These are phyloP conservation scores for Juglanconis sp. DNA, from an alignment of 2,329 filamentous ascomycete species.

Conservation along the genomic window DNA sequence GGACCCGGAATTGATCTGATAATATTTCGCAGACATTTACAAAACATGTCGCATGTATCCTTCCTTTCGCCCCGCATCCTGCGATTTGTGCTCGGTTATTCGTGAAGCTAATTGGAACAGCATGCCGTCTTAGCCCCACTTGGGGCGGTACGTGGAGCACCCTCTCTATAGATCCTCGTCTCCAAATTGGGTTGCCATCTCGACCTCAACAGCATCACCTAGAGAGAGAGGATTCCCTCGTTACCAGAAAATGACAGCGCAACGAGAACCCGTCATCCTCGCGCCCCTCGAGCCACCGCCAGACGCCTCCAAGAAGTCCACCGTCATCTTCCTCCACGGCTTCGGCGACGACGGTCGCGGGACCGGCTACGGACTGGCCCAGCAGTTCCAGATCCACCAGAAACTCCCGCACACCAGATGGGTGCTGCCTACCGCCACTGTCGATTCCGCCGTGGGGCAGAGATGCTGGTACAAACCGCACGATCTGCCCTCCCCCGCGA, in stretches of 20 bases:
- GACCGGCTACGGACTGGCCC: conserved; percentile 12
- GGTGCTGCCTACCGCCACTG: conserved; percentile 4
- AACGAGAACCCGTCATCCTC: conserved; percentile 6
- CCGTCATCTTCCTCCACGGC: conserved; percentile 14
- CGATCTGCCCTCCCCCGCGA: conserved; percentile 5
- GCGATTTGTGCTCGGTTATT: not conserved
- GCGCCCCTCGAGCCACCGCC: conserved; percentile 3
- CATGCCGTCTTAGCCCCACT: not conserved
- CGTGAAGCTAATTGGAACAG: not conserved
- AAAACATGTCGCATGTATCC: not conserved
- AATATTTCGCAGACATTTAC: not conserved
- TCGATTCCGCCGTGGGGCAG: conserved; percentile 8
- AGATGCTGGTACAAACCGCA: conserved; percentile 12
- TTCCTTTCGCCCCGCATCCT: not conserved
- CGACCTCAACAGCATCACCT: not conserved
- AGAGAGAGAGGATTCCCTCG: not conserved
- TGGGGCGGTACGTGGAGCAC: not conserved
- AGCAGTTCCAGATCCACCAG: conserved; percentile 12
- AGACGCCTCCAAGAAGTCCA: conserved; percentile 1
- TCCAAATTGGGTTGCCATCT: not conserved
- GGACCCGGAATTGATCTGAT: no score
- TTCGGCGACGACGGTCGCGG: conserved; percentile 13
- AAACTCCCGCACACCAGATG: conserved; percentile 9
- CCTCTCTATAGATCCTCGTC: not conserved
- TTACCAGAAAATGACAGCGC: conserved; percentile 1